These are phyloP conservation scores for Hypoxylon sp. DNA, from an alignment of 2,329 filamentous ascomycete genomes.

Conservation along the genomic window DNA sequence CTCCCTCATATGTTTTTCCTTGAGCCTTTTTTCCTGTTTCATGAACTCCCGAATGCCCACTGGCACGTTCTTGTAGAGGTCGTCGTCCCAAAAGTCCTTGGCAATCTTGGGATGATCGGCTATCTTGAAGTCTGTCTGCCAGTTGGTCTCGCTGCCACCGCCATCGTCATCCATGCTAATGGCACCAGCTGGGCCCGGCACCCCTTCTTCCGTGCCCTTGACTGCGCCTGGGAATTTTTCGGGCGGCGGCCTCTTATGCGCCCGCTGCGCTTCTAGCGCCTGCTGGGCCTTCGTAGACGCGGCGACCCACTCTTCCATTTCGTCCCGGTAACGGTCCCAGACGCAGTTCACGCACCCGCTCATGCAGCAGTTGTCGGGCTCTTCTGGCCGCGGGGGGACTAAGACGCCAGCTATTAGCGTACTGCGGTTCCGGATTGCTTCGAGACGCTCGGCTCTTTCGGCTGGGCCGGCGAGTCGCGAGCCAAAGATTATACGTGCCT, in stretches of 20 bases:
- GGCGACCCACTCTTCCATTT: slow-evolving; percentile 88
- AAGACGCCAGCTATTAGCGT: slow-evolving; percentile 81
- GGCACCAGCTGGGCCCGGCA: slow-evolving; percentile 52
- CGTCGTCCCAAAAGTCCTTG: slow-evolving; percentile 72
- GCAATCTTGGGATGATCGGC: slow-evolving; percentile 58
- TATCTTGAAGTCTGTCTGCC: slow-evolving; percentile 61
- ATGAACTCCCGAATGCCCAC: slow-evolving; percentile 97
- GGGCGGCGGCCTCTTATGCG: slow-evolving; percentile 22
- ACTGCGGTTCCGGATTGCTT: slow-evolving; percentile 70
- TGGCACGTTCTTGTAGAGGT: slow-evolving; percentile 84
- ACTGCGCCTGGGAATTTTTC: slow-evolving; percentile 34
- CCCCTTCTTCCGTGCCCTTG: slow-evolving; percentile 26
- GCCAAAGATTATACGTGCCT: slow-evolving; percentile 82
- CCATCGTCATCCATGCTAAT: slow-evolving; percentile 85
- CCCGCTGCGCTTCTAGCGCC: slow-evolving; percentile 61
- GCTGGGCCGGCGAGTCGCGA: slow-evolving; percentile 81
- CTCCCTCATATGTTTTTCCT: slow-evolving; percentile 77
- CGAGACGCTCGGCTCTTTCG: slow-evolving; percentile 74
- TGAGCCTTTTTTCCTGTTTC: slow-evolving; percentile 93
- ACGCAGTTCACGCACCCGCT: slow-evolving; percentile 98
- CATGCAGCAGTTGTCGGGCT: slow-evolving; percentile 99
- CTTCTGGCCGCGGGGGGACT: slow-evolving; percentile 86
- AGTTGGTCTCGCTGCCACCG: slow-evolving; percentile 79
- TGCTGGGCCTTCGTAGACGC: slow-evolving; percentile 74
- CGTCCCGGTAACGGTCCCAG: slow-evolving; percentile 92